These are phyloP conservation scores for Trifolium repens DNA, from an alignment of 306 rosid species.

Conservation along the genomic window DNA sequence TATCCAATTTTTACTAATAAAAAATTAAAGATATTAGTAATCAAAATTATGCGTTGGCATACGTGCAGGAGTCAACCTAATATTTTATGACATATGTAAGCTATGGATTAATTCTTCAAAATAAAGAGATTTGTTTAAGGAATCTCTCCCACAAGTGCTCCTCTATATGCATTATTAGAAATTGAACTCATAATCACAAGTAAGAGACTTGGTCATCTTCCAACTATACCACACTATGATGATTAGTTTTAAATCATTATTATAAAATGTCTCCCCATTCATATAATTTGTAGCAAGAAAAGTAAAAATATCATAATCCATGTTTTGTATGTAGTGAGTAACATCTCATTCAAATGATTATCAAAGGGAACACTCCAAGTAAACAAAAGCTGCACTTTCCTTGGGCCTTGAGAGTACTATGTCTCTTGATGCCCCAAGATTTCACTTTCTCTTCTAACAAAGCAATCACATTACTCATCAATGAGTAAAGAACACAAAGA, in stretches of 20 bases:
- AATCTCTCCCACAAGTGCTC: too few relatives aligned
- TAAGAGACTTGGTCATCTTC: too few relatives aligned
- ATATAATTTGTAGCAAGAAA: conserved; percentile 24
- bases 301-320: conserved; percentile 27
- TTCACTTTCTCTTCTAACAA: conserved; percentile 75
- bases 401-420: conserved; percentile 49
- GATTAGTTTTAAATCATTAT: background rate
- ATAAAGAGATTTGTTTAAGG: too few relatives aligned
- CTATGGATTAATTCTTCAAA: too few relatives aligned
- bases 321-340: conserved; percentile 22
- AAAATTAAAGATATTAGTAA: too few relatives aligned
- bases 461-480: conserved; percentile 54
- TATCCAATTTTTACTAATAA: too few relatives aligned
- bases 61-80: too few relatives aligned
- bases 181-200: too few relatives aligned
- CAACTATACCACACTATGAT: too few relatives aligned
- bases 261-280: background rate
- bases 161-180: too few relatives aligned
- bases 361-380: conserved; percentile 37
- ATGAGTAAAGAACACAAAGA: conserved; percentile 51
- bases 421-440: conserved; percentile 56
- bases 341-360: conserved; percentile 41
- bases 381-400: conserved; percentile 59
- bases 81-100: too few relatives aligned
- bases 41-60: too few relatives aligned